Evolutionary conservation across 345 rosid genomes (phyloP).

Genomic region (Corchorus olitorius): DNA sequence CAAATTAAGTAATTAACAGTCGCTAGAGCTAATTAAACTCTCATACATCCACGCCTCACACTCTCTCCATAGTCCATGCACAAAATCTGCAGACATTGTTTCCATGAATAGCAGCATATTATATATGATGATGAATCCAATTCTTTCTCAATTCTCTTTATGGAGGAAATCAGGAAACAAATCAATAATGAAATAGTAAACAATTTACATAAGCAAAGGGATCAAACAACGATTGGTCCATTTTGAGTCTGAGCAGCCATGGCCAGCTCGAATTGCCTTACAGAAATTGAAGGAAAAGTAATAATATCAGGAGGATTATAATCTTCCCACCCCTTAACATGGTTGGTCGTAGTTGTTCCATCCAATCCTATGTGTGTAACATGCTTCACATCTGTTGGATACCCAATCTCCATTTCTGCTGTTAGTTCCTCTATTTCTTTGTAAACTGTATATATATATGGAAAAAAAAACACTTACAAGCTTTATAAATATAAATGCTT

Average conservation of each 20-base stretch:
- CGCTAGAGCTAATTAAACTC: too few species aligned
- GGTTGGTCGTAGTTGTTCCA: constrained; percentile 42
- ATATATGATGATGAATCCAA: not conserved
- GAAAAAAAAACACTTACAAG: too few species aligned
- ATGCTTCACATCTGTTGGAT: constrained; percentile 86
- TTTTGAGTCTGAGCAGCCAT: constrained; percentile 30
- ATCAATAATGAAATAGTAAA: not conserved
- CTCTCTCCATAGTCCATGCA: not conserved
- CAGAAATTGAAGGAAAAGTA: constrained; percentile 26
- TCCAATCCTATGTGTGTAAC: constrained; percentile 81
- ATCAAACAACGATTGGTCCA: constrained; percentile 5
- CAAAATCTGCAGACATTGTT: not conserved
- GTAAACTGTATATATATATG: constrained; percentile 38
- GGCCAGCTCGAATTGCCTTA: constrained; percentile 37
- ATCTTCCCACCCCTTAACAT: constrained; percentile 32
- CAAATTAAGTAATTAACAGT: too few species aligned
- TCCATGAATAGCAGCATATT: not conserved
- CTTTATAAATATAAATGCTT: not conserved
- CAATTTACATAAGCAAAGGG: not conserved
- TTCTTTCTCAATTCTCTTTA: not conserved
- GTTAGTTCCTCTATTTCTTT: constrained; percentile 57
- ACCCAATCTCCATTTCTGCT: constrained; percentile 61
- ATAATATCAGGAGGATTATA: constrained; percentile 24
- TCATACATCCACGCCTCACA: too few species aligned
- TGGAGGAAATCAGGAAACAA: not conserved